Conservation (phyloP, 202 grass and related monocot species). For the Schoenoplectus triqueter region DNA sequence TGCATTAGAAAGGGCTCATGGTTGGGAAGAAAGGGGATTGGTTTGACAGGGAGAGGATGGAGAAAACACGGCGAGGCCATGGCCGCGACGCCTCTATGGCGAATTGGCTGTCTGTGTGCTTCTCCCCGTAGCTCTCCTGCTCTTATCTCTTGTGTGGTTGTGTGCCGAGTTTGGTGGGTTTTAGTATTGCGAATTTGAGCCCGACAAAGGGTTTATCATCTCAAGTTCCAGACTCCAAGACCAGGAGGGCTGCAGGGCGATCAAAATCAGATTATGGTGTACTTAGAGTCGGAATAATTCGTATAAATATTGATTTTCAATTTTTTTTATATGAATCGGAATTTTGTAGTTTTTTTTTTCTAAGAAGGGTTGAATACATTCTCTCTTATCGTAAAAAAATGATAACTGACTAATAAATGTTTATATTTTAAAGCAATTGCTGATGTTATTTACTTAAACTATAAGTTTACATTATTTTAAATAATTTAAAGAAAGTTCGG, state of each 20-base stretch:
- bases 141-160: not conserved
- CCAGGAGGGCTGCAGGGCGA: too few species aligned
- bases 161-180: not conserved
- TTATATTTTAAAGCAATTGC: too few species aligned
- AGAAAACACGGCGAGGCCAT: slow-evolving; percentile 44
- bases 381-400: too few species aligned
- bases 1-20: not conserved
- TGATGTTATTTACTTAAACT: too few species aligned
- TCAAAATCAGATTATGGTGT: not conserved
- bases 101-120: not conserved
- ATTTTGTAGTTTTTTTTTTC: too few species aligned
- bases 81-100: slow-evolving; percentile 38
- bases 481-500: too few species aligned
- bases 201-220: not conserved
- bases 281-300: not conserved
- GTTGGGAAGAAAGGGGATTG: slow-evolving; percentile 10
- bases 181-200: not conserved
- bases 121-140: not conserved
- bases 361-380: not conserved
- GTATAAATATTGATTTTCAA: not conserved
- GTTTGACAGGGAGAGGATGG: slow-evolving; percentile 5
- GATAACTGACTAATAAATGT: too few species aligned
- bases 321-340: too few species aligned
- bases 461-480: too few species aligned
- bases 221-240: not conserved